Conservation (phyloP, 2,329 filamentous ascomycete species). For the Didymella pomorum region DNA sequence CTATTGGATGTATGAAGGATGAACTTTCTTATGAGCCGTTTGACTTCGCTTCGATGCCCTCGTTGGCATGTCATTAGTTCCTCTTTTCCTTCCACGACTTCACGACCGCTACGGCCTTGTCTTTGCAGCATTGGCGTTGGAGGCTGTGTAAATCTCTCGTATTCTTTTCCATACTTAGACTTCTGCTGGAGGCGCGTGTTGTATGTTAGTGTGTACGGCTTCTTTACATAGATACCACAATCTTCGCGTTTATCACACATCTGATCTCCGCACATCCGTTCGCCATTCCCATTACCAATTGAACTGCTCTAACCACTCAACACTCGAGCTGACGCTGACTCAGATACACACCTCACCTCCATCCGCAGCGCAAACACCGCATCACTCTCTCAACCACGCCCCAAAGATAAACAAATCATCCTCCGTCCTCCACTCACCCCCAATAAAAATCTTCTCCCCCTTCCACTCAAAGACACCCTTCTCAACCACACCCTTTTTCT, state of each 20-base stretch:
- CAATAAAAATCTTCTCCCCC: slow-evolving; percentile 33
- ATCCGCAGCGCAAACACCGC: background rate
- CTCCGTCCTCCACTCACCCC: slow-evolving; percentile 35
- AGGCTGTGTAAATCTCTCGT: background rate
- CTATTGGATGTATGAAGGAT: slow-evolving; percentile 18
- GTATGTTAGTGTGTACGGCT: slow-evolving; percentile 12
- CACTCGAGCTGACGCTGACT: too few relatives aligned
- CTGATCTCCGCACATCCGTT: background rate
- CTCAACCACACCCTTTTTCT: slow-evolving; percentile 28
- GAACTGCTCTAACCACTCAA: background rate
- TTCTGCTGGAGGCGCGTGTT: slow-evolving; percentile 2
- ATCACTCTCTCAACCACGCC: background rate
- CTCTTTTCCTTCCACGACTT: background rate
- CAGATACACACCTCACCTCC: background rate
- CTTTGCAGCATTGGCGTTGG: slow-evolving; percentile 5
- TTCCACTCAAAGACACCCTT: slow-evolving; percentile 39
- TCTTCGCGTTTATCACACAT: background rate
- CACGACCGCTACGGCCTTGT: slow-evolving; percentile 3
- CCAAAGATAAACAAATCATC: slow-evolving; percentile 40
- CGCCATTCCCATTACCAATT: too few relatives aligned
- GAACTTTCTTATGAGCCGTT: too few relatives aligned
- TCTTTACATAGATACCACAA: background rate
- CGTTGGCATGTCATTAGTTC: too few relatives aligned
- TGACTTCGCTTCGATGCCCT: background rate
- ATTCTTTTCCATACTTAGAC: slow-evolving; percentile 5